Percentiles rank a stretch among this genome's conserved stretches.
These are phyloP conservation scores for Aspergillus sp. DNA, from an alignment of 2,329 filamentous ascomycete species.

Conservation along the genomic window DNA sequence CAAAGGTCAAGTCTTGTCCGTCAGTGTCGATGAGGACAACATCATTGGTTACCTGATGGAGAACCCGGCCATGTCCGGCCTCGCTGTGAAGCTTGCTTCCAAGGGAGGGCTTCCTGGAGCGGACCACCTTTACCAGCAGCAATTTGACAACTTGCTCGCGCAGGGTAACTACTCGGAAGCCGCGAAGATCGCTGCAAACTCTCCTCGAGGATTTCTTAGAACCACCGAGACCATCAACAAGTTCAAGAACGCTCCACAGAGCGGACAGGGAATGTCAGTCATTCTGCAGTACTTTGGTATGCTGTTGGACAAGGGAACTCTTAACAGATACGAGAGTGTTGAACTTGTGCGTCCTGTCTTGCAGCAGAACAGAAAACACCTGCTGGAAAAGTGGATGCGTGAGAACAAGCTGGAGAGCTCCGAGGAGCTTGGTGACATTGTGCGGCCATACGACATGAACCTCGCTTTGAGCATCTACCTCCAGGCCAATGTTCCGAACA, in stretches of 20 bases:
- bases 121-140: constrained; percentile 87
- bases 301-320: constrained; percentile 88
- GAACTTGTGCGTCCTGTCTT: constrained; percentile 93
- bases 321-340: constrained; percentile 92
- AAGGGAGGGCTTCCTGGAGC: constrained; percentile 91
- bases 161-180: constrained; percentile 83
- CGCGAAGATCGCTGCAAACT: constrained; percentile 95
- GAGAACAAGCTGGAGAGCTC: constrained; percentile 96
- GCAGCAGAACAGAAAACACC: constrained; percentile 89
- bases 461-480: constrained; percentile 89
- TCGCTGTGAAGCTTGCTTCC: constrained; percentile 95
- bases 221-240: constrained; percentile 94
- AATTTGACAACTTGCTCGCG: constrained; percentile 86
- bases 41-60: constrained; percentile 94
- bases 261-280: constrained; percentile 71
- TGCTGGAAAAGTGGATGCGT: constrained; percentile 96
- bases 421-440: constrained; percentile 93
- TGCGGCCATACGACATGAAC: constrained; percentile 85
- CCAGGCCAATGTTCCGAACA: constrained; percentile 86
- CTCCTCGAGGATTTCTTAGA: constrained; percentile 90
- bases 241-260: constrained; percentile 85
- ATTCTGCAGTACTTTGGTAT: constrained; percentile 98
- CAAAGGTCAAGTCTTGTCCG: constrained; percentile 94
- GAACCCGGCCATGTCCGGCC: constrained; percentile 89
- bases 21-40: constrained; percentile 88